Evolutionary conservation across 1,139 yeast species (phyloP), one percentile per base, ranked within the genome.

Genomic region (Zygosaccharomyces pseudobailii): DNA sequence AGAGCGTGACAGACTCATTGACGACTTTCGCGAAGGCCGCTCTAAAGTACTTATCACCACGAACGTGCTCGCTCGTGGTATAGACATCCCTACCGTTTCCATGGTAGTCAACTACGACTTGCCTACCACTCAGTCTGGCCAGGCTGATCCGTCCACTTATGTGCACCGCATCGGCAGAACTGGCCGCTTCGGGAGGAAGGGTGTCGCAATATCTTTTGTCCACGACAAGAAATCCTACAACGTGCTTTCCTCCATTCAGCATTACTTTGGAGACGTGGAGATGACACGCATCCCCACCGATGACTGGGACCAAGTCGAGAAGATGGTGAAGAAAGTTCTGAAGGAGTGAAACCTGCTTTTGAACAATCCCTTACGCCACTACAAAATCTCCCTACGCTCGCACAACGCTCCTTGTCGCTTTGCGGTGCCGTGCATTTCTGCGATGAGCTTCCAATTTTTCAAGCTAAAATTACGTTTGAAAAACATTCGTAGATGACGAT

Each of bases 101-200:
- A 88, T 92, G 97, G 99, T 92, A 51, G 96, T 92, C 48, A 92
- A 92, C 72, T 92, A 89, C 68, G 99, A 94, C 66, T 76, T 92
- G 66, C 99, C 99, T 39, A 76, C 80, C 10, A 46, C 58, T 34
- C 55, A 51, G 23, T 57, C 59, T 34, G 67, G 67, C 7, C 69
- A 71, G 39, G 85, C 98, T 1, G 99, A 92, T 64, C 96, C 97
- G 5, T 84, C 96, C 6, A 92, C 98, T 10, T 92, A 92, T 65
- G 79, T 92, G 70, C 99, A 92, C 72, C 82, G 99, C 74, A 92
- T 94, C 61, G 99, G 99, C 50, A 84, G 99, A 76, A 92, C 99
- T 9, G 99, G 98, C 67, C 80, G 99, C 68, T 92, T 94, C 63
- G 99, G 99, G 61, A 86, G 97, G 75, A 85, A 82, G 42, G 99